Evolutionary conservation across 75 land plant species (phyloP), one percentile per base, ranked within the genome.

Genomic region (Isoetes taiwanensis): DNA sequence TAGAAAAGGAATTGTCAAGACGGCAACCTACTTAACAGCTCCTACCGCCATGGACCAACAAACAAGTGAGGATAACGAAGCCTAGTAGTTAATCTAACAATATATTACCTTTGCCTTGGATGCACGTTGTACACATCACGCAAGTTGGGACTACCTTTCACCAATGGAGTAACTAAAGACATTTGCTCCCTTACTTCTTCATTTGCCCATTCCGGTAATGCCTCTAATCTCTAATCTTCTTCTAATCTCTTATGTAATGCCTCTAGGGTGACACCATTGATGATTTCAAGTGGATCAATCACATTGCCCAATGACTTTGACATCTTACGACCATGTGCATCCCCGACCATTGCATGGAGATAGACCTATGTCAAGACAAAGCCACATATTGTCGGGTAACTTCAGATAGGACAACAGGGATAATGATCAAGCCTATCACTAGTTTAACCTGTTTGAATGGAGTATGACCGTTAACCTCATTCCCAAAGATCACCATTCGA

Each of bases 291-390:
- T 6, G 98, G 98, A 58, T 93, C 98, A 67, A 93, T 82, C 2
- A 93, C 98, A 78, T 93, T 93, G 21, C 98, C 98, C 32, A 88
- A 67, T 2, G 98, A 93, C 76, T 93, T 93, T 14, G 98, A 93
- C 98, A 93, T 93, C 73, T 93, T 93, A 17, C 96, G 87, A 4
- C 98, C 98, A 76, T 93, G 98, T 28, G 98, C 98, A 84, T 93
- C 98, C 53, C 98, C 78, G 5, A 93, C 83, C 89, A 93, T 84
- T 38, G 96, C 90, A 65, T 93, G 98, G 64, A 93, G 64, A 52
- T 76, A 84, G 25, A 93, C 77, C 98, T 93, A n/a, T n/a, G n/a
- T n/a, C n/a, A n/a, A n/a, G n/a, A n/a, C n/a, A n/a, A n/a, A n/a
- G n/a, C n/a, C n/a, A n/a, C n/a, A n/a, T n/a, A n/a, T n/a, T n/a